Percentiles rank a stretch among this genome's conserved stretches.
Evolutionary conservation across 164 flowering plant species (phyloP).

Genomic region (Macadamia integrifolia): DNA sequence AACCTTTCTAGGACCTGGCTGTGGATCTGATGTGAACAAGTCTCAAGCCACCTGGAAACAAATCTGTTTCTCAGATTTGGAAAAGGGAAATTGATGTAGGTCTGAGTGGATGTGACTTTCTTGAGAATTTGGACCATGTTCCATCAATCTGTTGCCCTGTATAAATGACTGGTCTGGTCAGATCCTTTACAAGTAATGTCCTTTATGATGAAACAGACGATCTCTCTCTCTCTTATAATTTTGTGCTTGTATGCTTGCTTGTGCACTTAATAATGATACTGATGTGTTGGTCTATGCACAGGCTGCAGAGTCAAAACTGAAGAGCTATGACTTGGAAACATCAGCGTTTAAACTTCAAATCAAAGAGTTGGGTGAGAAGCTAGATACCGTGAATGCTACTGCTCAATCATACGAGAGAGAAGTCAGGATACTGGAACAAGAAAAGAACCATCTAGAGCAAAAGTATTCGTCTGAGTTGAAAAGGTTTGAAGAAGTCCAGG

Average conservation of each 20-base stretch:
- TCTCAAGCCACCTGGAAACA: no score
- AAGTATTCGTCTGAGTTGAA: constrained; percentile 63
- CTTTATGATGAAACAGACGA: neutral
- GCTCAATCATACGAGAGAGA: constrained; percentile 78
- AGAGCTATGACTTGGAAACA: constrained; percentile 58
- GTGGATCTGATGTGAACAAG: no score
- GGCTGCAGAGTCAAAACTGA: constrained; percentile 80
- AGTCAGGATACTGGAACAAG: constrained; percentile 67
- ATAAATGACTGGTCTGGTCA: neutral
- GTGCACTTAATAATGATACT: neutral
- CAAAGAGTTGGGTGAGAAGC: constrained; percentile 52
- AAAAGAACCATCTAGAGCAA: constrained; percentile 66
- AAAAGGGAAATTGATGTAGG: no score
- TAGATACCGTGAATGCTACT: constrained; percentile 51
- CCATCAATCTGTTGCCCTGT: no score
- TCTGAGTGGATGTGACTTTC: no score
- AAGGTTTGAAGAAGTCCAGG: constrained; percentile 76
- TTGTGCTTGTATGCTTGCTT: neutral
- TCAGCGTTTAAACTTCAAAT: constrained; percentile 53
- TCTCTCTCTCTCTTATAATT: neutral
- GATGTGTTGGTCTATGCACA: constrained; percentile 22
- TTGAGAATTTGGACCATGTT: no score
- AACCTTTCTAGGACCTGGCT: no score
- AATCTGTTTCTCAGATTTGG: no score
- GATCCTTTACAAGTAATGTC: neutral